Evolutionary conservation across 176 grass and related monocot genomes (phyloP).

Genomic region (Musa acuminata): DNA sequence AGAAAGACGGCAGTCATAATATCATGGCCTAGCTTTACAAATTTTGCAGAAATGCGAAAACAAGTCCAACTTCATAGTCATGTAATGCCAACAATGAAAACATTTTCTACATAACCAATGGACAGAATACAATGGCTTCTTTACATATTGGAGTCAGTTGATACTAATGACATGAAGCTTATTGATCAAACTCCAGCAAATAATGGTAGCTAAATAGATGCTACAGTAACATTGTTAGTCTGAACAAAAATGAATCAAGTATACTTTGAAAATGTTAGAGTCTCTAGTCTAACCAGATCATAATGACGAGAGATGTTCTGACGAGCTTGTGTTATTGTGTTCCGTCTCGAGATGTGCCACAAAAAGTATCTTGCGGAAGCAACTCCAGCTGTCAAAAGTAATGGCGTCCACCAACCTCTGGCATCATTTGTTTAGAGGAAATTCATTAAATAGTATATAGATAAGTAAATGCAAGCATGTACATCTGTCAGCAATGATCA

Average conservation of each 20-base stretch:
- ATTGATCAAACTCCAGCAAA: too few species aligned
- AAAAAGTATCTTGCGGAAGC: constrained; percentile 77
- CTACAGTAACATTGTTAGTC: too few species aligned
- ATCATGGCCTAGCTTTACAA: too few species aligned
- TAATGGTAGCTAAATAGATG: too few species aligned
- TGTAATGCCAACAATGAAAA: too few species aligned
- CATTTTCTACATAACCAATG: too few species aligned
- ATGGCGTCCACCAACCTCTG: constrained; percentile 88
- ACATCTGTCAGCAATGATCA: background rate
- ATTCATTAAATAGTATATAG: background rate
- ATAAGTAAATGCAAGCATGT: background rate
- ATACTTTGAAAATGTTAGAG: background rate
- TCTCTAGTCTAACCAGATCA: constrained; percentile 46
- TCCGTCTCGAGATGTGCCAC: constrained; percentile 52
- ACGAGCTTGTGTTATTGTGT: constrained; percentile 69
- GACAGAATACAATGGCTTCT: too few species aligned
- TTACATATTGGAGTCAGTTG: too few species aligned
- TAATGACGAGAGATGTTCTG: constrained; percentile 84
- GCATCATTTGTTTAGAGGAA: background rate
- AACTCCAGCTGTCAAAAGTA: constrained; percentile 64
- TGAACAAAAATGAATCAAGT: background rate
- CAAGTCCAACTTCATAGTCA: too few species aligned
- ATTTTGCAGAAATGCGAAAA: too few species aligned
- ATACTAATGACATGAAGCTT: too few species aligned
- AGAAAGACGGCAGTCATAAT: too few species aligned